Conservation (phyloP, 2,329 filamentous ascomycete species). For the Stemphylium vesicarium region DNA sequence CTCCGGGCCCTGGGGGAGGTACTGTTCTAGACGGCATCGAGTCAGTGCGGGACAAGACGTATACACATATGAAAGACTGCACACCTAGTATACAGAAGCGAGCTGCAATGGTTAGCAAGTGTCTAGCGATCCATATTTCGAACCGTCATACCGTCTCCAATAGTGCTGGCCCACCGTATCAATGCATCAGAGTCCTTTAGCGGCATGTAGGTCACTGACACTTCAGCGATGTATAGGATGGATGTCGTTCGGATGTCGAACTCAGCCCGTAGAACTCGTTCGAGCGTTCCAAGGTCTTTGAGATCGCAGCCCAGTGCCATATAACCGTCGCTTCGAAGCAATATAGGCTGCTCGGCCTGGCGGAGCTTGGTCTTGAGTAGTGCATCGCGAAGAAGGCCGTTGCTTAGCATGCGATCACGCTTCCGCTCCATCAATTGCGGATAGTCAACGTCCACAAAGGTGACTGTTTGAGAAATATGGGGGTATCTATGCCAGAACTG, state of each 20-base stretch:
- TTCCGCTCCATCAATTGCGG: conserved; percentile 80
- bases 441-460: conserved; percentile 88
- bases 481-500: conserved; percentile 75
- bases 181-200: conserved; percentile 73
- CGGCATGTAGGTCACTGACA: conserved; percentile 91
- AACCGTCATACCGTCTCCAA: conserved; percentile 66
- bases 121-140: neutral
- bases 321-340: conserved; percentile 68
- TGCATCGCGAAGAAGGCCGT: conserved; percentile 53
- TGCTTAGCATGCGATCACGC: conserved; percentile 67
- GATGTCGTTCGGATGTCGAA: conserved; percentile 64
- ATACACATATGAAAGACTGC: neutral
- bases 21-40: conserved; percentile 65
- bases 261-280: conserved; percentile 64
- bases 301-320: conserved; percentile 83
- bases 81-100: conserved; percentile 75
- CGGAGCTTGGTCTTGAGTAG: conserved; percentile 37
- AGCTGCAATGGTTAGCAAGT: conserved; percentile 54
- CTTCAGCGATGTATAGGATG: conserved; percentile 85
- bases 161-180: conserved; percentile 75
- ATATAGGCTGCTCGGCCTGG: conserved; percentile 35
- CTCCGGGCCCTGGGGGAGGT: conserved; percentile 75
- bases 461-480: conserved; percentile 61
- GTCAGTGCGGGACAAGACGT: conserved; percentile 4
- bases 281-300: conserved; percentile 67